A percentile compares a stretch with the other conserved stretches of the same genome.
These are phyloP conservation scores for Rhynchospora tenuis DNA, from an alignment of 176 grass and related monocot genomes.

Conservation along the genomic window DNA sequence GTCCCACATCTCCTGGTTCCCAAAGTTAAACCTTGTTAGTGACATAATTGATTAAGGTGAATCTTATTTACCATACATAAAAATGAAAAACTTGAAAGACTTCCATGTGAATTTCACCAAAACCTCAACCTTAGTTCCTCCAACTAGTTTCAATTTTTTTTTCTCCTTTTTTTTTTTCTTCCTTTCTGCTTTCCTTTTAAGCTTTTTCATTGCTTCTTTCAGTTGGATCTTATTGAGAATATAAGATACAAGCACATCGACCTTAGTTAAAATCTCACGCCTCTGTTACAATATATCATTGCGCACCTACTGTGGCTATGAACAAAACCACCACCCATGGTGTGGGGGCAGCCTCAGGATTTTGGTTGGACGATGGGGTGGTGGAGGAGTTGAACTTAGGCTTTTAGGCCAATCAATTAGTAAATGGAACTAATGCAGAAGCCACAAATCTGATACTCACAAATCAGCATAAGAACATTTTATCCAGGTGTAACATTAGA, in stretches of 20 bases:
- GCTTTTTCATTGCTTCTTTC: neutral
- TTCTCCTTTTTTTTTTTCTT: neutral
- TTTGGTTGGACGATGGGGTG: no score
- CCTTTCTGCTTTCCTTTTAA: neutral
- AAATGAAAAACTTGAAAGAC: no score
- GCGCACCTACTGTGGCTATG: neutral
- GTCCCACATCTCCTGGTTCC: slow-evolving; percentile 79
- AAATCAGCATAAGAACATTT: neutral
- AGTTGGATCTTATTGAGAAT: neutral
- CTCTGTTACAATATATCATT: neutral
- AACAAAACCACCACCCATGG: neutral
- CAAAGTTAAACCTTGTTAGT: slow-evolving; percentile 4
- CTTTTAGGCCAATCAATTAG: neutral
- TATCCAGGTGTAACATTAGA: neutral
- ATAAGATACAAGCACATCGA: neutral
- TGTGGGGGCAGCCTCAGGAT: no score
- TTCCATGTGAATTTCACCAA: neutral
- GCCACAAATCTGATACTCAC: neutral
- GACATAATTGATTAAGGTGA: neutral
- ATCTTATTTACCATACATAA: neutral
- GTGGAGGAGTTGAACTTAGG: neutral
- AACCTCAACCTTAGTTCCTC: neutral
- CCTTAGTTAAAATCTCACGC: neutral
- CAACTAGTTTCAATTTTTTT: neutral
- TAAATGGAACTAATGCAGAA: slow-evolving; percentile 1